phyloP scores from a whole-genome alignment of 768 basidiomycete genomes.

The Lyophyllum shimeji region DNA sequence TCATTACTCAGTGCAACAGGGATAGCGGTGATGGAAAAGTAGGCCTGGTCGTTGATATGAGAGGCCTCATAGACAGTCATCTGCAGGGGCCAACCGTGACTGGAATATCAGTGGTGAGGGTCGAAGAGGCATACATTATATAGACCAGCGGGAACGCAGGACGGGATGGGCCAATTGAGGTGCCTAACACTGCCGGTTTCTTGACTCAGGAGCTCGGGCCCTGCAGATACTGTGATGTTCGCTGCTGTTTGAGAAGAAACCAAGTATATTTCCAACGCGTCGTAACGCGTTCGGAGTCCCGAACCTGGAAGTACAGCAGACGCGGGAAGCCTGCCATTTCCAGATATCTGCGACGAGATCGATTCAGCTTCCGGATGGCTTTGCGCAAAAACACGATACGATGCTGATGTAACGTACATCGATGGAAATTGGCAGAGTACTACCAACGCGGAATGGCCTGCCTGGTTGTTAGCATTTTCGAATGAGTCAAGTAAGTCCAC shows the following conservation, averaged over 20 bases:
- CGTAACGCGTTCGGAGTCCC: slow-evolving; percentile 32
- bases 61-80: slow-evolving; percentile 47
- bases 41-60: slow-evolving; percentile 27
- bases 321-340: slow-evolving; percentile 41
- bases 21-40: slow-evolving; percentile 42
- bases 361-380: neutral
- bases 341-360: slow-evolving; percentile 31
- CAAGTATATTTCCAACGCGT: slow-evolving; percentile 41
- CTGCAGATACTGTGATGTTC: slow-evolving; percentile 40
- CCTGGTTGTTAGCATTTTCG: neutral
- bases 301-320: slow-evolving; percentile 34
- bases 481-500: neutral
- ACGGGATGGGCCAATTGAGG: slow-evolving; percentile 37
- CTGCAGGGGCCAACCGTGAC: slow-evolving; percentile 22
- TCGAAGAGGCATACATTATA: slow-evolving; percentile 38
- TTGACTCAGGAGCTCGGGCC: slow-evolving; percentile 32
- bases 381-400: neutral
- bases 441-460: slow-evolving; percentile 28
- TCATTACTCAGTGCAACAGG: slow-evolving; percentile 33
- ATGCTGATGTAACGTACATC: slow-evolving; percentile 18
- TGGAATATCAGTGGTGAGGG: neutral
- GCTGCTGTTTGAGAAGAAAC: slow-evolving; percentile 36
- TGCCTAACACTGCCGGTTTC: slow-evolving; percentile 43
- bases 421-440: slow-evolving; percentile 25
- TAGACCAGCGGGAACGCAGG: slow-evolving; percentile 35